A percentile compares a stretch with the other conserved stretches of the same genome.
phyloP scores from a whole-genome alignment of 1,139 yeast genomes.

The Nakaseomyces uthaithaninus region DNA sequence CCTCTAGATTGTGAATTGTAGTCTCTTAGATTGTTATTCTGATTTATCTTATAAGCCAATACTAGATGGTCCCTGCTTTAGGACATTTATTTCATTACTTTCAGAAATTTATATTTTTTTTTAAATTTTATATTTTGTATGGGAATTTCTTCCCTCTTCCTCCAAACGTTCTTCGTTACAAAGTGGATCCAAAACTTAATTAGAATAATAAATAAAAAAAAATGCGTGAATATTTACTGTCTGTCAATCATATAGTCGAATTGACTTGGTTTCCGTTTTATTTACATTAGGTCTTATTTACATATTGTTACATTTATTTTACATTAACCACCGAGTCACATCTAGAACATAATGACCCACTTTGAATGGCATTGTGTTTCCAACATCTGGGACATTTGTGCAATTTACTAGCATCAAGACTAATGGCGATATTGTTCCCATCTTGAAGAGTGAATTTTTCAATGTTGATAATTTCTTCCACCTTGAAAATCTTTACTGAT shows the following conservation, averaged over 20 bases:
- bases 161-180: too few relatives aligned
- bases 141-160: too few relatives aligned
- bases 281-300: background rate
- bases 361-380: slow-evolving; percentile 55
- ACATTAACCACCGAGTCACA: slow-evolving; percentile 43
- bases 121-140: too few relatives aligned
- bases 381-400: slow-evolving; percentile 88
- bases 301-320: slow-evolving; percentile 1
- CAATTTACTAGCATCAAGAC: slow-evolving; percentile 15
- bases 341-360: slow-evolving; percentile 53
- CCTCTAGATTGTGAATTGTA: too few relatives aligned
- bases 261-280: background rate
- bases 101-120: too few relatives aligned
- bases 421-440: slow-evolving; percentile 12
- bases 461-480: background rate
- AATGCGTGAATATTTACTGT: background rate
- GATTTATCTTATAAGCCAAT: too few relatives aligned
- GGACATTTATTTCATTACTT: too few relatives aligned
- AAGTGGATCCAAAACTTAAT: too few relatives aligned
- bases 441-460: slow-evolving; percentile 7
- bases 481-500: slow-evolving; percentile 31
- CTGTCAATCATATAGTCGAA: background rate
- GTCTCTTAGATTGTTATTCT: too few relatives aligned
- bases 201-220: too few relatives aligned
- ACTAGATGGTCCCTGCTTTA: too few relatives aligned